Base-by-base conservation (phyloP, 352 stramenopile species). In the Phytophthora litchii region DNA sequence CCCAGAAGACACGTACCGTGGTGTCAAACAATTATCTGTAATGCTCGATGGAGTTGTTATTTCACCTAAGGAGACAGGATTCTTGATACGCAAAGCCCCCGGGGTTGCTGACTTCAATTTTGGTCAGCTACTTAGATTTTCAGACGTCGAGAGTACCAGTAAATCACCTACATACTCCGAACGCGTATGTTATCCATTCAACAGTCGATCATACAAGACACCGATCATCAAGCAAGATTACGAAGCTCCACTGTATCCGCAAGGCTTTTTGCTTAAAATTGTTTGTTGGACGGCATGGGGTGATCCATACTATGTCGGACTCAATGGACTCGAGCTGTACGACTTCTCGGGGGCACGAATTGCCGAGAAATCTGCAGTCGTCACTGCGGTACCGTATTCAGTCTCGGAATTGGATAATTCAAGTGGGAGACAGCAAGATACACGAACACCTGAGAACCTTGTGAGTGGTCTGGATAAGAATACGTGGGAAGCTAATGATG, bases 261-360 rank as follows among this genome's bases (percentile, higher is more conserved):
- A 91, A 56, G 88, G 91, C 1, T 92, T 92, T 43, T 48, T 92
- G n/a, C 65, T 97, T 44, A 94, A 96, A 53, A 63, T 95, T 10
- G 62, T 94, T 0, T 80, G 86, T 21, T 93, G 83, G 81, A 75
- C 77, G 14, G 89, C 86, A 11, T 95, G 83, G 84, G 88, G 88
- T 0, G 88, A 95, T 54, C 87, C 83, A 11, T 92, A 91, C 48
- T 95, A 92, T 42, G 51, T 96, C 1, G 87, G 87, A 0, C 66
- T 95, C 13, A 92, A 95, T 25, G 80, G 83, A 5, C 27, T 96
- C 3, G 87, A 96, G 48, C 56, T 96, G 5, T 95, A 84, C 46
- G 86, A 95, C 45, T 78, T 63, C 10, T 8, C 55, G 8, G 83
- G 83, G 5, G 60, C 74, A 25, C 53, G 52, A 20, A 70, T 95